Percentiles rank a stretch among this genome's conserved stretches.
These are phyloP conservation scores for Cupressus sempervirens DNA, from an alignment of 75 land plant genomes.

Conservation along the genomic window DNA sequence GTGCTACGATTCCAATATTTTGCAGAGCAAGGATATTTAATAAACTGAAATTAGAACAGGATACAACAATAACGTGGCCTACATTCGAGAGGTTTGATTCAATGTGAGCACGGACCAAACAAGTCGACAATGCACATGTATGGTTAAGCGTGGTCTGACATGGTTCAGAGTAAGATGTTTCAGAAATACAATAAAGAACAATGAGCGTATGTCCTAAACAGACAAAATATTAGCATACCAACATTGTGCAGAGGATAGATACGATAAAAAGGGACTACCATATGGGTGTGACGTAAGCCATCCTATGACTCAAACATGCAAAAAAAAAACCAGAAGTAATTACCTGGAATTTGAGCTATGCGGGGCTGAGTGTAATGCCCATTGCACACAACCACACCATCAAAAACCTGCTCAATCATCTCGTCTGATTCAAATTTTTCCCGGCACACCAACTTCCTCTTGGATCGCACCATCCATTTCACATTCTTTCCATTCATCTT, in stretches of 20 bases:
- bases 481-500: slow-evolving; percentile 12
- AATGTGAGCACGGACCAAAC: background rate
- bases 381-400: slow-evolving; percentile 84
- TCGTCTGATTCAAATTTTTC: slow-evolving; percentile 3
- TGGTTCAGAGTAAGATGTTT: background rate
- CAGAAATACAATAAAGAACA: slow-evolving; percentile 2
- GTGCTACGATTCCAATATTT: background rate
- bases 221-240: background rate
- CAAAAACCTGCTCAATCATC: slow-evolving; percentile 60
- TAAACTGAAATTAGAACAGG: background rate
- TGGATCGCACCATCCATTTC: slow-evolving; percentile 46
- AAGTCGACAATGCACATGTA: background rate
- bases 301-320: background rate
- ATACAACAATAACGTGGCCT: background rate
- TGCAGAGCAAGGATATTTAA: background rate
- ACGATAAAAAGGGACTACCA: background rate
- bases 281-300: background rate
- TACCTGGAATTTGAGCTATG: slow-evolving; percentile 73
- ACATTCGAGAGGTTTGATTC: background rate
- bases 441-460: background rate
- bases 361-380: slow-evolving; percentile 86
- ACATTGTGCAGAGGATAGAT: background rate
- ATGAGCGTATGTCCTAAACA: background rate
- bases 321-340: background rate
- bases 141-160: background rate